Evolutionary conservation across 768 basidiomycete species (phyloP), one percentile per base, ranked within the genome.

Genomic region (Porphyrellus cyaneotinctus): DNA sequence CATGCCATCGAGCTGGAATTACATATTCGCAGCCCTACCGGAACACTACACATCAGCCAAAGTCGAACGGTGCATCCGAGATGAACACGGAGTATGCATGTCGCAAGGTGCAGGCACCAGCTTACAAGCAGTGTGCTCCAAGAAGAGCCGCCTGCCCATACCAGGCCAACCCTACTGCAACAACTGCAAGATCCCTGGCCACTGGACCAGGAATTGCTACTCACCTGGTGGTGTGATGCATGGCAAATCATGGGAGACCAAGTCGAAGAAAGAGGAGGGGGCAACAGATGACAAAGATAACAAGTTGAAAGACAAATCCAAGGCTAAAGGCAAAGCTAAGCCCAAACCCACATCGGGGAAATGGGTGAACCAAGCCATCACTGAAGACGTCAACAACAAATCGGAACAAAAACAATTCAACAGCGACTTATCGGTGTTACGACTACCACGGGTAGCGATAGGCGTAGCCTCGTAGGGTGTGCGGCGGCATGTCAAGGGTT

Each of bases 1-100:
- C 14, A 63, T 58, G 54, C 55, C 49, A 2, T 9, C 36, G 0
- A 43, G 35, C 1, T 63, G 58, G 57, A 63, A 61, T 31, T 57
- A 58, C 7, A 32, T 53, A 2, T 62, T 62, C 15, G 15, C 53
- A 5, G 49, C 42, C 6, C 53, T 62, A 14, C 47, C 57, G 0
- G 36, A 53, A 0, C 44, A 41, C 13, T 64, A 64, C 24, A 49
- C 51, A 20, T 56, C 62, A 8, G 8, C 32, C 0, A 38, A 61
- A 43, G 37, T 59, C 0, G 41, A 61, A 26, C 23, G 14, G 0
- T 13, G 7, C 39, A 56, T 61, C 18, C 2, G 22, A 14, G 54
- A 54, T 1, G 44, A 59, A 26, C 18, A 35, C 2, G 22, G 52
- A 5, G 7, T 61, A 20, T 2, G 39, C 20, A 18, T 11, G 4